phyloP scores from a whole-genome alignment of 2,329 filamentous ascomycete species.

The Exophiala aquamarina region DNA sequence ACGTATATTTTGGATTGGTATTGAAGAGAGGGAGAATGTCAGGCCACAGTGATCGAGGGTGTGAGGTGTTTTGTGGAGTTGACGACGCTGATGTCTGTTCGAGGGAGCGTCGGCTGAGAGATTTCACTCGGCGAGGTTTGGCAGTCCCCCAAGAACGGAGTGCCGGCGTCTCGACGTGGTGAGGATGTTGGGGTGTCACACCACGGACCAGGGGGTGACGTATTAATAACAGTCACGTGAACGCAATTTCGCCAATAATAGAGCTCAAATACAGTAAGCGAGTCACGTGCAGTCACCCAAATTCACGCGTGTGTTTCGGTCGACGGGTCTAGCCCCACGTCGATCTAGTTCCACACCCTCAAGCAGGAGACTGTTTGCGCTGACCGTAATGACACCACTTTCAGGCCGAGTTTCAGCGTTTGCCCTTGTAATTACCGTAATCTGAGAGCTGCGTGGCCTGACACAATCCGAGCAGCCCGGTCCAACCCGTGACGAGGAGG shows the following conservation, averaged over 20 bases:
- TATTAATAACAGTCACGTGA: constrained; percentile 6
- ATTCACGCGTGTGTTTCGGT: too few relatives aligned
- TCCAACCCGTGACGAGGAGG: too few relatives aligned
- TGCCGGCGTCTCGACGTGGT: not conserved
- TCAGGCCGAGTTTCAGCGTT: too few relatives aligned
- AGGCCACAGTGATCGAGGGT: constrained; percentile 21
- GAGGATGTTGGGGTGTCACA: constrained; percentile 10
- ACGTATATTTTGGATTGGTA: constrained; percentile 7
- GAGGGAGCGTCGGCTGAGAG: too few relatives aligned
- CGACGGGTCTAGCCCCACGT: constrained; percentile 9
- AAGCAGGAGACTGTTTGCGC: constrained; percentile 17
- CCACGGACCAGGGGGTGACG: constrained; percentile 13
- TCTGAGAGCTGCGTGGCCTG: too few relatives aligned
- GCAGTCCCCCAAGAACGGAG: not conserved
- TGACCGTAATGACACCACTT: constrained; percentile 23
- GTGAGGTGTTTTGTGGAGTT: constrained; percentile 17
- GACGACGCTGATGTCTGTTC: constrained; percentile 17
- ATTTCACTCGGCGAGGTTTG: too few relatives aligned
- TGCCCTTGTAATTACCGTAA: too few relatives aligned
- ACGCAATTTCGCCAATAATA: constrained; percentile 1
- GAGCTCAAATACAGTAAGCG: not conserved
- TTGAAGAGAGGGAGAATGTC: constrained; percentile 18
- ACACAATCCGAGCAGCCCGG: not conserved
- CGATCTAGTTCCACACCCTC: constrained; percentile 10
- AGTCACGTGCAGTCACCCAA: constrained; percentile 15